Evolutionary conservation across 371 early-diverging fungal genomes (phyloP).

Genomic region (Apophysomyces ossiformis): DNA sequence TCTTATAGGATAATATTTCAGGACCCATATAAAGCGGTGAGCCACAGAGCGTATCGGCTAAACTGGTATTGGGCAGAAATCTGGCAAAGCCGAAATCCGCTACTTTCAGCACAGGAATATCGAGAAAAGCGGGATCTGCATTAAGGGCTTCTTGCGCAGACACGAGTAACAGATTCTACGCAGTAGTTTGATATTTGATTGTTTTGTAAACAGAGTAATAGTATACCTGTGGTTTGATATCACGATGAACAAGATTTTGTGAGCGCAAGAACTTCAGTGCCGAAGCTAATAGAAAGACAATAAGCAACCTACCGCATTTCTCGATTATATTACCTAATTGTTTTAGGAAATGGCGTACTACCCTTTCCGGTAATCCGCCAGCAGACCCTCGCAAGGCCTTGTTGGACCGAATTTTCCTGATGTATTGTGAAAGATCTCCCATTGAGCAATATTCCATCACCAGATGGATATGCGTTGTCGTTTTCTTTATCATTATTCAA

Average conservation of each 20-base stretch:
- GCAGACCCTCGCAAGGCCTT: conserved; percentile 44
- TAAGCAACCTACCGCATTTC: not conserved
- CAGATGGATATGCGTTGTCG: conserved; percentile 86
- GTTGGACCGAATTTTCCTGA: conserved; percentile 69
- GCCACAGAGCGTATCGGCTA: conserved; percentile 96
- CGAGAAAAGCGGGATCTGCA: conserved; percentile 41
- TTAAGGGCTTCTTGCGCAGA: conserved; percentile 51
- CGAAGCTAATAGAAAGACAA: conserved; percentile 49
- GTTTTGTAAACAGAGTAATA: not conserved
- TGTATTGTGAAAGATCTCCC: conserved; percentile 91
- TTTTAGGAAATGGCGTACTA: conserved; percentile 81
- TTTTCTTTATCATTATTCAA: conserved; percentile 61
- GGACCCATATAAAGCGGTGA: conserved; percentile 98
- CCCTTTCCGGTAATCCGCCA: conserved; percentile 79
- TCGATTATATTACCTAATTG: conserved; percentile 71
- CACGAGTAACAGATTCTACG: conserved; percentile 78
- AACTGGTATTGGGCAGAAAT: conserved; percentile 74
- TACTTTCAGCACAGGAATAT: conserved; percentile 82
- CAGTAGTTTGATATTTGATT: not conserved
- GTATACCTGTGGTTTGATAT: conserved; percentile 93
- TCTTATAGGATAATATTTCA: conserved; percentile 90
- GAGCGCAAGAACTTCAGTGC: conserved; percentile 89
- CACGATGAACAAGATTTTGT: conserved; percentile 91
- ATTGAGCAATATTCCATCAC: conserved; percentile 94
- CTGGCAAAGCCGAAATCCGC: conserved; percentile 98